Evolutionary conservation across 2,329 filamentous ascomycete species (phyloP), one percentile per base, ranked within the genome.

Genomic region (Mycogone perniciosa): DNA sequence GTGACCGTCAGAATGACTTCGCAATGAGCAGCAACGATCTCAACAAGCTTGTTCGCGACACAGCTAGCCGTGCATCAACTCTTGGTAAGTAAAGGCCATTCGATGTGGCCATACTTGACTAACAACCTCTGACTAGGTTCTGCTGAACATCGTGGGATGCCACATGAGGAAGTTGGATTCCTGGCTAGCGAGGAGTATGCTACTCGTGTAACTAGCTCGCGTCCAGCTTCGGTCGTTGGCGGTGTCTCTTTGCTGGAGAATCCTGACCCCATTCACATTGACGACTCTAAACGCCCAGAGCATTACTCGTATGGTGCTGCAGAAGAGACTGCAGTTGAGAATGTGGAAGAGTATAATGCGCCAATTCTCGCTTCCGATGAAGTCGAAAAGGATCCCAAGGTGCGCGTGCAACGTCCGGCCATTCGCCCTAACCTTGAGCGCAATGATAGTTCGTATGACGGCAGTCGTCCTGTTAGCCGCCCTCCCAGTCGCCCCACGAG

Each of bases 341-440:
- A 80, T 13, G 81, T 86, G 31, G 74, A 77, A 48, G 78, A 79
- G 13, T 85, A 87, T 62, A 79, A 80, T 35, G 83, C 84, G 30
- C 91, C 92, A 0, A 96, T 99, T 56, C 74, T 99, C 46, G 93
- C 93, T 6, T 79, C 88, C 1, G 93, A 97, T 63, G 90, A 97
- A 69, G 77, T 95, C 31, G 78, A 82, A 52, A 92, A 91, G 67
- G 81, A 87, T 49, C 80, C 83, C 1, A 78, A 79, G 33, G 77
- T 78, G 10, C 85, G 85, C 50, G 82, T 81, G 58, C 76, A 89
- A 62, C 83, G 88, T 47, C 89, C 93, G 26, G 93, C 91, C 10
- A 80, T 97, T 31, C 86, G 85, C n/a, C 89, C 88, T 9, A 76
- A 80, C 37, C 74, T 83, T 44, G 82, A 87, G 57, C 77, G 81